Evolutionary conservation across 306 rosid species (phyloP).

Genomic region (Acacia confusa): DNA sequence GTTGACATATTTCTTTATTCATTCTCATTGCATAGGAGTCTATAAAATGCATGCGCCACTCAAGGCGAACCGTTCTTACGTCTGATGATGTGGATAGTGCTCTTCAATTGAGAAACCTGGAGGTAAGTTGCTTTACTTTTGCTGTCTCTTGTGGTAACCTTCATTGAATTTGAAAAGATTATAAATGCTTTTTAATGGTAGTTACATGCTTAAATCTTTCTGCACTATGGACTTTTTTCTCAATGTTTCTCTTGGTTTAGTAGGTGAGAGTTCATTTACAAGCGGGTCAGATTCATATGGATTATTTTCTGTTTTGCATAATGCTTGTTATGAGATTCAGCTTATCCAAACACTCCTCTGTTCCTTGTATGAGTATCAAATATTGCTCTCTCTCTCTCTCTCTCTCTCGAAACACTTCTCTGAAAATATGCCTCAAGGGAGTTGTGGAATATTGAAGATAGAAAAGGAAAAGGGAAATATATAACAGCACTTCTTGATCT

Average conservation of each 20-base stretch:
- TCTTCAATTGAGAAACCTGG: slow-evolving; percentile 79
- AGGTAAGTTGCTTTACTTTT: slow-evolving; percentile 48
- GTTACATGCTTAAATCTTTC: neutral
- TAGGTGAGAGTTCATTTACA: neutral
- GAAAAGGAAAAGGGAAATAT: neutral
- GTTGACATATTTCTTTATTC: slow-evolving; percentile 14
- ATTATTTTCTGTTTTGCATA: neutral
- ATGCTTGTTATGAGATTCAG: neutral
- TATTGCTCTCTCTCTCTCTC: neutral
- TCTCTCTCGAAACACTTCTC: neutral
- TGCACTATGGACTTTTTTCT: neutral
- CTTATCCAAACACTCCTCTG: neutral
- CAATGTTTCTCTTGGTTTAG: neutral
- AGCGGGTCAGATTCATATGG: neutral
- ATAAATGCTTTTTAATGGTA: neutral
- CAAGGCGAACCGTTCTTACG: slow-evolving; percentile 65
- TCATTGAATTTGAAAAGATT: slow-evolving; percentile 4
- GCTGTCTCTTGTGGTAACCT: neutral
- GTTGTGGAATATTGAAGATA: neutral
- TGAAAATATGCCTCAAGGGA: neutral
- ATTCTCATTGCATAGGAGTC: slow-evolving; percentile 66
- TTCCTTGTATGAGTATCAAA: neutral
- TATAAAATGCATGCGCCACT: slow-evolving; percentile 92
- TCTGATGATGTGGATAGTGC: slow-evolving; percentile 85
- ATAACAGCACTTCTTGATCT: neutral